A percentile compares a stretch with the other conserved stretches of the same genome.
These are phyloP conservation scores for Solanum piurae DNA, from an alignment of 257 asterid species.

Conservation along the genomic window DNA sequence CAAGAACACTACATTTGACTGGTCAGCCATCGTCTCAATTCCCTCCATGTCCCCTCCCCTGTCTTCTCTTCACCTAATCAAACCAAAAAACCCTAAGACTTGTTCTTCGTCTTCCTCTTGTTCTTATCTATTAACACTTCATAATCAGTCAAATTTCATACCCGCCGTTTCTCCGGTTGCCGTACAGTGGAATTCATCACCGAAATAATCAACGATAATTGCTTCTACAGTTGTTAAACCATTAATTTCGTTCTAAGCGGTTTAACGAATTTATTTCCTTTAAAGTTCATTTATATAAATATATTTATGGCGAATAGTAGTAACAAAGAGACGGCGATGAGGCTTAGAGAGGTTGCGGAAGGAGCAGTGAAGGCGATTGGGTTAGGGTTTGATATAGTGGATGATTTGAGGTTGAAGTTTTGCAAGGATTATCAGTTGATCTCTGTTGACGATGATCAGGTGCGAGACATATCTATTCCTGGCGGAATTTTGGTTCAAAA, in stretches of 20 bases:
- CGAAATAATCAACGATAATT: neutral
- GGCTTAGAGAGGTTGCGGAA: neutral
- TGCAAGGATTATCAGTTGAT: neutral
- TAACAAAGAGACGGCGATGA: neutral
- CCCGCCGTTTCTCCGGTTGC: neutral
- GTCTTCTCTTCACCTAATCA: neutral
- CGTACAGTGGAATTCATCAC: neutral
- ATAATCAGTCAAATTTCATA: neutral
- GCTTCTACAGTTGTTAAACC: neutral
- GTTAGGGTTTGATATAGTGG: neutral
- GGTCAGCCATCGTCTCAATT: neutral
- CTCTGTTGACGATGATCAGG: neutral
- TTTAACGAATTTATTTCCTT: too few relatives aligned
- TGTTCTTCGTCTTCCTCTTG: neutral
- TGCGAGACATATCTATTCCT: neutral
- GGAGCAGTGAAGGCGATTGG: neutral
- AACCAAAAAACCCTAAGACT: neutral
- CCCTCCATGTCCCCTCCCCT: neutral
- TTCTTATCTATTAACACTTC: neutral
- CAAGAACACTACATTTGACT: neutral
- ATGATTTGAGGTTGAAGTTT: neutral
- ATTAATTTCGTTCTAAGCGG: neutral
- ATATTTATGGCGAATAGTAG: neutral
- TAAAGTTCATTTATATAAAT: too few relatives aligned
- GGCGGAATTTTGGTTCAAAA: neutral